Evolutionary conservation across 768 basidiomycete species (phyloP).

Genomic region (Psilocybe tampanensis): DNA sequence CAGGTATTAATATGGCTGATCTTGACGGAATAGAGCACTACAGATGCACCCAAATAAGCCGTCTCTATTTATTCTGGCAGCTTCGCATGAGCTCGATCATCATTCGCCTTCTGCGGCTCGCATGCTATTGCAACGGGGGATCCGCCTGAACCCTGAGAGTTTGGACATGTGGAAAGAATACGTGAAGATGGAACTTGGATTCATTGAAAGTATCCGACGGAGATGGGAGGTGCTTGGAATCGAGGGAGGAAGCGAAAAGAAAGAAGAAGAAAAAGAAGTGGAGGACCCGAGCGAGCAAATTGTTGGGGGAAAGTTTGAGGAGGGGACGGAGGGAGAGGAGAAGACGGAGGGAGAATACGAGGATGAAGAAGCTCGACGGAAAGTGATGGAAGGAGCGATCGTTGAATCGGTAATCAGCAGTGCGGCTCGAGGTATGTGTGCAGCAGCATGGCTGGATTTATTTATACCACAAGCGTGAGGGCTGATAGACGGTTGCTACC

Average conservation of each 20-base stretch:
- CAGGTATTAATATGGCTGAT: background rate
- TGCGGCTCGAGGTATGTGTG: slow-evolving; percentile 69
- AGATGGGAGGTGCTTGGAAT: slow-evolving; percentile 85
- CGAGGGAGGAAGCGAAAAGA: slow-evolving; percentile 20
- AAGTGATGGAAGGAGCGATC: slow-evolving; percentile 79
- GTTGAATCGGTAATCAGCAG: slow-evolving; percentile 76
- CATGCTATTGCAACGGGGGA: slow-evolving; percentile 80
- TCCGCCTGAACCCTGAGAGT: slow-evolving; percentile 75
- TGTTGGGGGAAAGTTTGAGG: slow-evolving; percentile 19
- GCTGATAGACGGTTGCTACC: slow-evolving; percentile 17
- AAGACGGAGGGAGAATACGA: slow-evolving; percentile 19
- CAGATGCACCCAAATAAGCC: slow-evolving; percentile 84
- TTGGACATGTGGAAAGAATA: slow-evolving; percentile 88
- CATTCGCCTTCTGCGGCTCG: slow-evolving; percentile 77
- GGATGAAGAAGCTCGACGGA: slow-evolving; percentile 55
- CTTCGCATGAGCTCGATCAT: slow-evolving; percentile 79
- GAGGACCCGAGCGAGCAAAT: slow-evolving; percentile 25
- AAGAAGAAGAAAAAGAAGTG: slow-evolving; percentile 13
- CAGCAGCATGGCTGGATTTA: background rate
- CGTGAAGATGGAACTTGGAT: slow-evolving; percentile 87
- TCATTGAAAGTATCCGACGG: slow-evolving; percentile 76
- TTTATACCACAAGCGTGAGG: slow-evolving; percentile 2
- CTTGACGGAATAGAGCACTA: slow-evolving; percentile 63
- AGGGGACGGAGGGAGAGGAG: slow-evolving; percentile 13
- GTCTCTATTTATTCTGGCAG: slow-evolving; percentile 81